Percentiles rank a stretch among this genome's conserved stretches.
These are phyloP conservation scores for Penicillium sp. DNA, from an alignment of 2,329 filamentous ascomycete species.

Conservation along the genomic window DNA sequence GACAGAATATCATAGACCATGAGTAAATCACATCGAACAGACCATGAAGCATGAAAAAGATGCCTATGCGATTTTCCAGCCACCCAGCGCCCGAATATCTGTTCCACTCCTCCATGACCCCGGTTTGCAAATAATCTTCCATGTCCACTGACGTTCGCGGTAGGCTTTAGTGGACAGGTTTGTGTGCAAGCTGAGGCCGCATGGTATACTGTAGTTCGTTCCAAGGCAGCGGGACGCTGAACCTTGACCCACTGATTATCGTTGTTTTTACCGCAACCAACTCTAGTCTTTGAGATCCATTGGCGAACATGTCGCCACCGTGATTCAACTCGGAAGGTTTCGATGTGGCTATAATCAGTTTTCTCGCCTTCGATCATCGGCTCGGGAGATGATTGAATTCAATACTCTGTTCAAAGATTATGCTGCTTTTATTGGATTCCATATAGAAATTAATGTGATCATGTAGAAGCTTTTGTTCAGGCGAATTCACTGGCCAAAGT, in stretches of 20 bases:
- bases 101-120: background rate
- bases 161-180: background rate
- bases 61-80: background rate
- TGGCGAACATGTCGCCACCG: slow-evolving; percentile 9
- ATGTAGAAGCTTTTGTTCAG: background rate
- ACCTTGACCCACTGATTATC: slow-evolving; percentile 6
- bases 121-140: no score
- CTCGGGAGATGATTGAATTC: background rate
- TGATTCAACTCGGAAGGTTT: background rate
- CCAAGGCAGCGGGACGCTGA: background rate
- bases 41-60: no score
- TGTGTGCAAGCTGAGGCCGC: background rate
- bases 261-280: background rate
- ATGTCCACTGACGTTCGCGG: no score
- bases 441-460: background rate
- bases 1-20: background rate
- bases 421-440: no score
- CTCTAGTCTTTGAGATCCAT: slow-evolving; percentile 3
- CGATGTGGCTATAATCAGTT: background rate
- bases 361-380: background rate
- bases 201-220: slow-evolving; percentile 1
- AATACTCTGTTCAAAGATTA: background rate
- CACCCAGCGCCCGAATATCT: background rate
- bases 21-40: background rate
- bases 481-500: background rate